Evolutionary conservation across 1,139 yeast species (phyloP).

Genomic region (Zygosaccharomyces pseudobailii): DNA sequence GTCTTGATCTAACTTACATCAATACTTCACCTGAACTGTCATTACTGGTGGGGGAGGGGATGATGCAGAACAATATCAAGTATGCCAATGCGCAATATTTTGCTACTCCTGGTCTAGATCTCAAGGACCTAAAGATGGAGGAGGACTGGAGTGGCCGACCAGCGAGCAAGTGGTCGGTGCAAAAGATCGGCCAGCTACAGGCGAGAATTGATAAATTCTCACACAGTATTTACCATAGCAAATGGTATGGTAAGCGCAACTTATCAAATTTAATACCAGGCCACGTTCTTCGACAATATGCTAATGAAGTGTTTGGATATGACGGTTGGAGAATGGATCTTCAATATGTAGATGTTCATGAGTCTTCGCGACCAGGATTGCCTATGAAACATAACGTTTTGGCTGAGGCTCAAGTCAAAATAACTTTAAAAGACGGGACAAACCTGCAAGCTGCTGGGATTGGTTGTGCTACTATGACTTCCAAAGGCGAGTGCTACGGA

Average conservation of each 20-base stretch:
- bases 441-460: conserved; percentile 28
- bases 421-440: conserved; percentile 32
- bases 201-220: conserved; percentile 28
- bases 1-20: no score
- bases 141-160: conserved; percentile 32
- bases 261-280: conserved; percentile 30
- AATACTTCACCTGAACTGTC: background rate
- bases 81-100: conserved; percentile 22
- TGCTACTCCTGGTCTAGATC: conserved; percentile 18
- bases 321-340: conserved; percentile 34
- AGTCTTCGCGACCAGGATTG: conserved; percentile 10
- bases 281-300: conserved; percentile 27
- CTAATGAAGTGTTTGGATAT: conserved; percentile 33
- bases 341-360: conserved; percentile 21
- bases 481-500: conserved; percentile 28
- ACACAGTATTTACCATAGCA: conserved; percentile 26
- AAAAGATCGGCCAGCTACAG: conserved; percentile 26
- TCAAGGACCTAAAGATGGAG: conserved; percentile 21
- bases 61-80: conserved; percentile 4
- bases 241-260: conserved; percentile 29
- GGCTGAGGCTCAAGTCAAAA: conserved; percentile 30
- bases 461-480: conserved; percentile 23
- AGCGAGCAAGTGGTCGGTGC: conserved; percentile 32
- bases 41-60: background rate
- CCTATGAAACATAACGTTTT: conserved; percentile 19